A percentile compares a stretch with the other conserved stretches of the same genome.
phyloP scores from a whole-genome alignment of 1,139 yeast genomes.

The Kodamaea alishanica region DNA sequence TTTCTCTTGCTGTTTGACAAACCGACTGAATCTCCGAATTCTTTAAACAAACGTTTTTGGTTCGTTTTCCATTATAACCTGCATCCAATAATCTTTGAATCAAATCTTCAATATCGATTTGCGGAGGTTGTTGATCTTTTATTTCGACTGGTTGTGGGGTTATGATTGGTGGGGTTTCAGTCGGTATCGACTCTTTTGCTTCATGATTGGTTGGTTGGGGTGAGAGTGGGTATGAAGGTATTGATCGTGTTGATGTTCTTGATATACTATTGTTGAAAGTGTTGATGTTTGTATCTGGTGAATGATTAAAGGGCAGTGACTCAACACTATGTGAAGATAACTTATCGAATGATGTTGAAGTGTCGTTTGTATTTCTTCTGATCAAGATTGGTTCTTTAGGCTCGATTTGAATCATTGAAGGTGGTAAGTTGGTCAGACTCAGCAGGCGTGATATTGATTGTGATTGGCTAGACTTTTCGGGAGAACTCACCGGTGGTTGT shows the following conservation, averaged over 20 bases:
- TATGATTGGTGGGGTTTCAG: background rate
- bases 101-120: conserved; percentile 76
- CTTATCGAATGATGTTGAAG: conserved; percentile 9
- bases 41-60: conserved; percentile 83
- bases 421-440: conserved; percentile 43
- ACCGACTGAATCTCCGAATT: conserved; percentile 82
- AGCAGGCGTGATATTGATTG: conserved; percentile 6
- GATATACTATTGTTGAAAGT: conserved; percentile 14
- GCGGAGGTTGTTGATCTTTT: conserved; percentile 5
- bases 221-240: conserved; percentile 21
- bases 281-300: conserved; percentile 9
- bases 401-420: conserved; percentile 64
- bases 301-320: conserved; percentile 6
- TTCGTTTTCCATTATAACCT: conserved; percentile 90
- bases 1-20: conserved; percentile 84
- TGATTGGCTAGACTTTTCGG: conserved; percentile 4
- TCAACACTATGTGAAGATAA: conserved; percentile 5
- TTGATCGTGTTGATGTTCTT: conserved; percentile 38
- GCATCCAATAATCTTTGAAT: conserved; percentile 90
- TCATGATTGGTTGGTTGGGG: conserved; percentile 22
- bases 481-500: conserved; percentile 7
- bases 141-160: background rate
- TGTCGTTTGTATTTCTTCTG: conserved; percentile 38
- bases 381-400: conserved; percentile 67
- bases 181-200: background rate